Conservation (phyloP, 2,329 filamentous ascomycete genomes). For the Magnaporthiopsis rhizophila region DNA sequence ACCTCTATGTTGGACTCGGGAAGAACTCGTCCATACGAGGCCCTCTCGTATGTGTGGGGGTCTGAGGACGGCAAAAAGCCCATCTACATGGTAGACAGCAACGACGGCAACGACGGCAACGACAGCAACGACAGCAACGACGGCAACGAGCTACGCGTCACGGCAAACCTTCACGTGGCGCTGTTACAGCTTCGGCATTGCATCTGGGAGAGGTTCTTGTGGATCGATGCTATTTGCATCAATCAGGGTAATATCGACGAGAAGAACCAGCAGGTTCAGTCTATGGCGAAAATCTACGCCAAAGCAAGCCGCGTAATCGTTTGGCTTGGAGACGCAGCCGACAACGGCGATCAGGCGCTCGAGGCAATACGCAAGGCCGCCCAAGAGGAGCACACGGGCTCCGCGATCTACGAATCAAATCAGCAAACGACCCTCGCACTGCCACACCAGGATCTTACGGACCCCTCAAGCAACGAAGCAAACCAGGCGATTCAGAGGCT, state of each 20-base stretch:
- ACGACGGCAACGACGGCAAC: background rate
- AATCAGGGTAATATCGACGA: background rate
- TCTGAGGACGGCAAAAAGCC: rapidly evolving
- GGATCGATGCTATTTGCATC: conserved; percentile 1
- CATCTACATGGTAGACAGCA: background rate
- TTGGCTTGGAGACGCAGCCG: background rate
- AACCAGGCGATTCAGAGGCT: too few relatives aligned
- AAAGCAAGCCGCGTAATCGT: background rate
- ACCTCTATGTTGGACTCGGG: too few relatives aligned
- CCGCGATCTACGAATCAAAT: too few relatives aligned
- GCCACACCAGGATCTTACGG: too few relatives aligned
- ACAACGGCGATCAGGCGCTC: too few relatives aligned
- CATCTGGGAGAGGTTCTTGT: background rate
- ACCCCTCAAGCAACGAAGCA: too few relatives aligned
- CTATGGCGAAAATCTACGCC: background rate
- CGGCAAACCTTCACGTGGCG: background rate
- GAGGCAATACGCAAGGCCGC: too few relatives aligned
- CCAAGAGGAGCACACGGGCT: too few relatives aligned
- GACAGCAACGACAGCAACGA: background rate
- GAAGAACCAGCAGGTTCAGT: background rate
- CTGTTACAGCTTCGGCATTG: background rate
- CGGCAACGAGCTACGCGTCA: conserved; percentile 2
- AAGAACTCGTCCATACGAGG: conserved; percentile 11
- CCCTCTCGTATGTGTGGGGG: conserved; percentile 17
- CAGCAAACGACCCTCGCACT: too few relatives aligned